These are phyloP conservation scores for Neotropicomus parvogracilis DNA, from an alignment of 1,284 basidiomycete genomes.

Conservation along the genomic window DNA sequence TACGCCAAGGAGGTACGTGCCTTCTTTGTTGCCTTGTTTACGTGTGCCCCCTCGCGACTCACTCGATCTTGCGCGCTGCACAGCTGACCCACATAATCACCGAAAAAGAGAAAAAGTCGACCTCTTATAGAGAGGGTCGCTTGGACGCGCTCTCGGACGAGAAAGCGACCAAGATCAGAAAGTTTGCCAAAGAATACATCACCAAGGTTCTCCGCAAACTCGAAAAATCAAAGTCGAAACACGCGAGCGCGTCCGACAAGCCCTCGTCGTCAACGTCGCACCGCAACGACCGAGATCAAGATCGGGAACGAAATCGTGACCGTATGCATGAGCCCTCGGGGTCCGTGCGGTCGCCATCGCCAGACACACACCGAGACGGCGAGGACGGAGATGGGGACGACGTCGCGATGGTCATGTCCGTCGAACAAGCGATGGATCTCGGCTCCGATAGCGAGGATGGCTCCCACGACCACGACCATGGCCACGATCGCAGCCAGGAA, in stretches of 20 bases:
- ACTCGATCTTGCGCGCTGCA: neutral
- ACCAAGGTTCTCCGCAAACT: slow-evolving; percentile 62
- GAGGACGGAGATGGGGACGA: slow-evolving; percentile 29
- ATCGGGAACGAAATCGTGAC: neutral
- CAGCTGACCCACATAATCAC: slow-evolving; percentile 78
- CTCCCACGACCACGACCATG: slow-evolving; percentile 27
- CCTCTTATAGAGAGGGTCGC: slow-evolving; percentile 66
- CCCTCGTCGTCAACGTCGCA: slow-evolving; percentile 22
- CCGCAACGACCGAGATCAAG: slow-evolving; percentile 2
- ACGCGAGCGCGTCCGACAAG: slow-evolving; percentile 12
- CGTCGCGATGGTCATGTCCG: slow-evolving; percentile 39
- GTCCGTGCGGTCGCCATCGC: slow-evolving; percentile 21
- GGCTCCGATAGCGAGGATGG: slow-evolving; percentile 39
- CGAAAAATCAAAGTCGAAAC: slow-evolving; percentile 45
- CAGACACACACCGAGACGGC: slow-evolving; percentile 21
- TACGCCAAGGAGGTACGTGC: slow-evolving; percentile 86
- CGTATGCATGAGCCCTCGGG: slow-evolving; percentile 19
- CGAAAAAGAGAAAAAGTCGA: slow-evolving; percentile 91
- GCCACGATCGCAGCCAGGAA: slow-evolving; percentile 21
- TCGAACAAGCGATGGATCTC: slow-evolving; percentile 54
- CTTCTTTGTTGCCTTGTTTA: neutral
- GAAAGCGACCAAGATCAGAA: slow-evolving; percentile 87
- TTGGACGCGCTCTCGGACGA: slow-evolving; percentile 81
- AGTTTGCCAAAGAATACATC: slow-evolving; percentile 89
- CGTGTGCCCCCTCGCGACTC: neutral